A percentile compares a stretch with the other conserved stretches of the same genome.
These are phyloP conservation scores for Camelina hispida DNA, from an alignment of 345 rosid species.

Conservation along the genomic window DNA sequence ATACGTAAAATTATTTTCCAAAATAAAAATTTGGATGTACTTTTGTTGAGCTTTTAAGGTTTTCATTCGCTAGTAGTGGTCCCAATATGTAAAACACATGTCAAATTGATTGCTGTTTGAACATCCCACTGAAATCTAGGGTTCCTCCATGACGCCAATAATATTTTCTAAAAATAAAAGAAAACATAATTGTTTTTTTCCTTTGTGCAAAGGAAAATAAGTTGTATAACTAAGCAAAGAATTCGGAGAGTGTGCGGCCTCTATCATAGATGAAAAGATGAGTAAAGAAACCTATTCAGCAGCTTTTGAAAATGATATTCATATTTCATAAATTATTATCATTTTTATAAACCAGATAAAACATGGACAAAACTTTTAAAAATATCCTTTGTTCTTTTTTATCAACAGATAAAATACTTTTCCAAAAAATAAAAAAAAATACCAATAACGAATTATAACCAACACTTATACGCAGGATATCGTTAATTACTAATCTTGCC, in stretches of 20 bases:
- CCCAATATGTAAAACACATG: slow-evolving; percentile 37
- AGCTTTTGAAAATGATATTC: not conserved
- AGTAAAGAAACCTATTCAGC: not conserved
- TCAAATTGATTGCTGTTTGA: slow-evolving; percentile 34
- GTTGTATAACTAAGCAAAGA: not conserved
- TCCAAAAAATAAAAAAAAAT: not conserved
- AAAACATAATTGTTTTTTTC: not conserved
- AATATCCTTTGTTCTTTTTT: not conserved
- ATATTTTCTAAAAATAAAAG: not conserved
- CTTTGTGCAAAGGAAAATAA: not conserved
- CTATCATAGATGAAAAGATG: not conserved
- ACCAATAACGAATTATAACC: not conserved
- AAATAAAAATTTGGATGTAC: slow-evolving; percentile 19
- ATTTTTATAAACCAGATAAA: not conserved
- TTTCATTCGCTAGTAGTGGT: slow-evolving; percentile 43
- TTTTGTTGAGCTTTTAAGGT: slow-evolving; percentile 39
- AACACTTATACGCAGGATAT: not conserved
- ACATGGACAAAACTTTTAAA: too few relatives aligned
- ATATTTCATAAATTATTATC: not conserved
- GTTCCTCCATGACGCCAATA: slow-evolving; percentile 42
- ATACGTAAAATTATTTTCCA: not conserved
- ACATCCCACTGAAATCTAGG: slow-evolving; percentile 45
- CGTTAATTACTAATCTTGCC: not conserved
- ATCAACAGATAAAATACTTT: not conserved
- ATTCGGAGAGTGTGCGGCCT: not conserved